A percentile compares a stretch with the other conserved stretches of the same genome.
These are phyloP conservation scores for Beverwykella pulmonaria DNA, from an alignment of 495 filamentous ascomycete species.

Conservation along the genomic window DNA sequence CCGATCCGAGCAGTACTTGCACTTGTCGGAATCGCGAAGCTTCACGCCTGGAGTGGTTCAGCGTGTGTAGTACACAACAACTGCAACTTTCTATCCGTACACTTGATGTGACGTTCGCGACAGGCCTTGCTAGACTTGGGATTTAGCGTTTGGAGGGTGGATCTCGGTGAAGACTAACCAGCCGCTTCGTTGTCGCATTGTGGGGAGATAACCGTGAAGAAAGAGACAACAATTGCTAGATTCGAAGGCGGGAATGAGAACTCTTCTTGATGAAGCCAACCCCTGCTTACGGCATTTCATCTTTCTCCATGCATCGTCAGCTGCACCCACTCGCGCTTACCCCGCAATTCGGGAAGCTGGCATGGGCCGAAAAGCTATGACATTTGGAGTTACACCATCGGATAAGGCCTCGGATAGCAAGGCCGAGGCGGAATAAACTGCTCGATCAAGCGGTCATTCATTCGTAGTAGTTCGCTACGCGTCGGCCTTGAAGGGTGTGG, in stretches of 20 bases:
- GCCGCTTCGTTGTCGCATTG: constrained; percentile 14
- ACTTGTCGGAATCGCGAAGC: constrained; percentile 17
- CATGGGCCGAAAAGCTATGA: background rate
- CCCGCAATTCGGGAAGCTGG: background rate
- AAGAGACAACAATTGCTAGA: background rate
- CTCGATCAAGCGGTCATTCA: background rate
- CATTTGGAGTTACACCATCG: background rate
- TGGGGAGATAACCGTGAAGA: background rate
- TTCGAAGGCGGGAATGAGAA: constrained; percentile 10
- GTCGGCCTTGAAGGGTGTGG: background rate
- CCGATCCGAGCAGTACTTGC: constrained; percentile 20
- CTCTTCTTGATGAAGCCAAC: constrained; percentile 5
- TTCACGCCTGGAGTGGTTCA: constrained; percentile 10
- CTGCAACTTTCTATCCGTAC: too few species aligned
- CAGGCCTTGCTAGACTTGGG: constrained; percentile 10
- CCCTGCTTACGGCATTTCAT: background rate
- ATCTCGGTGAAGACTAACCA: constrained; percentile 6
- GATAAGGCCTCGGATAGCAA: background rate
- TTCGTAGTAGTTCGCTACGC: background rate
- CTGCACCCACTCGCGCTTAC: background rate
- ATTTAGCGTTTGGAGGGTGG: background rate
- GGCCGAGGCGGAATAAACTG: background rate
- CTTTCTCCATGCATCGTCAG: background rate
- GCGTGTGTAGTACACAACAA: too few species aligned
- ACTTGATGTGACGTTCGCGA: constrained; percentile 24